phyloP scores from a whole-genome alignment of 169 alveolate genomes.

The Plasmodium reichenowi region DNA sequence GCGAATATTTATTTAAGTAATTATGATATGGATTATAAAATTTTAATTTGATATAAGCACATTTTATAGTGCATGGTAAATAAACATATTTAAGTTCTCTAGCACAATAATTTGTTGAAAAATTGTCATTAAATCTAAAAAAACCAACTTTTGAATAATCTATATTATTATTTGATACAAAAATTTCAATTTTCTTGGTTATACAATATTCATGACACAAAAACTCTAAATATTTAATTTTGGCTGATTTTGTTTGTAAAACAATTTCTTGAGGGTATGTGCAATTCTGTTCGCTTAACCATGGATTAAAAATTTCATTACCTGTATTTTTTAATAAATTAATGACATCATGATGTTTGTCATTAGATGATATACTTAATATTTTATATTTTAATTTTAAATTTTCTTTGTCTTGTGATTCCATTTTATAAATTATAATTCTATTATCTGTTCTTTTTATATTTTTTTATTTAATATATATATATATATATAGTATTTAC shows the following conservation, averaged over 20 bases:
- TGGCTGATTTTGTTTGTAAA: constrained; percentile 63
- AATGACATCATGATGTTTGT: constrained; percentile 62
- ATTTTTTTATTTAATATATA: constrained; percentile 5
- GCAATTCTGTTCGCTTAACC: constrained; percentile 73
- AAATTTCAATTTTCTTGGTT: constrained; percentile 73
- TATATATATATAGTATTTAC: constrained; percentile 6
- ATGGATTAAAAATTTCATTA: constrained; percentile 48
- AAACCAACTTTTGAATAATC: constrained; percentile 70
- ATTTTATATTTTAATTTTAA: constrained; percentile 68
- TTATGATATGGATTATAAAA: constrained; percentile 57
- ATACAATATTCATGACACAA: constrained; percentile 73
- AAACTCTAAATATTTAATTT: constrained; percentile 71
- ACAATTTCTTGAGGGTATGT: constrained; percentile 69
- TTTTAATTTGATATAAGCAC: constrained; percentile 65
- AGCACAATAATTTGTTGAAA: constrained; percentile 75
- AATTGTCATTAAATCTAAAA: constrained; percentile 72
- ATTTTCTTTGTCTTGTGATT: constrained; percentile 66
- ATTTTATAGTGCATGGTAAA: constrained; percentile 75
- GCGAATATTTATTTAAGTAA: constrained; percentile 47
- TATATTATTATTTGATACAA: constrained; percentile 66
- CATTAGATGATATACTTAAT: constrained; percentile 65
- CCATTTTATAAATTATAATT: constrained; percentile 30
- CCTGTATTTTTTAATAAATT: constrained; percentile 54
- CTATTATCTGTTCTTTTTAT: constrained; percentile 1
- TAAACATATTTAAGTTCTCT: constrained; percentile 76